Evolutionary conservation across 2,329 filamentous ascomycete genomes (phyloP), one percentile per base, ranked within the genome.

Genomic region (Davidsoniella eucalypti): DNA sequence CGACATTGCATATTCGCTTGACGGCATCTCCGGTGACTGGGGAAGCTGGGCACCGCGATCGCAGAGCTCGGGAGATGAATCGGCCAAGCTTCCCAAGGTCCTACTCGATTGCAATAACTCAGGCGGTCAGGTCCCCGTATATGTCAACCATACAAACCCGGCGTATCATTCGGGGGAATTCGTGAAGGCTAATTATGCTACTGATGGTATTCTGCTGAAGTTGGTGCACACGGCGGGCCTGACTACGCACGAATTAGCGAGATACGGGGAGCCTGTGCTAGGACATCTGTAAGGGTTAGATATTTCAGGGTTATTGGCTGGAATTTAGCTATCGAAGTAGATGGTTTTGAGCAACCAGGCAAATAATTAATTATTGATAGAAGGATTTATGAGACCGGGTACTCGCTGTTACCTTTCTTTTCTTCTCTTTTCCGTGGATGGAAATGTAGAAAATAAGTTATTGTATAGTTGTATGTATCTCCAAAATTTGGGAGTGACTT

Each of bases 1-100:
- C 12, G 51, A 53, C 9, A 53, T 53, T 50, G 51, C 51, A 21
- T 47, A 50, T 42, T 53, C 51, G 17, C 47, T 53, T 10, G 51
- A 53, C 18, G 51, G 51, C 18, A 50, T 53, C 18, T 18, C 43
- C 25, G 51, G 51, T 4, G 39, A 43, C 40, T 53, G 51, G 51
- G 51, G 51, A 26, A 37, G 29, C 16, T 53, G 51, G 51, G 25
- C 16, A 40, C 51, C 51, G n/a, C 42, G 51, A 26, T 16, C 17
- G 9, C 18, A 17, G 38, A 37, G 29, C 21, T 37, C 23, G 9
- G 18, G 10, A 2, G 42, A 50, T 16, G 51, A 46, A 12, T 43
- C 38, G 10, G 21, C 7, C 10, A 39, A 36, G 38, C 16, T 26
- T 21, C 47, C 25, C 25, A 9, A 33, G 8, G 51, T 53, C 16